Base-by-base conservation (phyloP, 2,329 filamentous ascomycete genomes). In the Fusarium domesticum region DNA sequence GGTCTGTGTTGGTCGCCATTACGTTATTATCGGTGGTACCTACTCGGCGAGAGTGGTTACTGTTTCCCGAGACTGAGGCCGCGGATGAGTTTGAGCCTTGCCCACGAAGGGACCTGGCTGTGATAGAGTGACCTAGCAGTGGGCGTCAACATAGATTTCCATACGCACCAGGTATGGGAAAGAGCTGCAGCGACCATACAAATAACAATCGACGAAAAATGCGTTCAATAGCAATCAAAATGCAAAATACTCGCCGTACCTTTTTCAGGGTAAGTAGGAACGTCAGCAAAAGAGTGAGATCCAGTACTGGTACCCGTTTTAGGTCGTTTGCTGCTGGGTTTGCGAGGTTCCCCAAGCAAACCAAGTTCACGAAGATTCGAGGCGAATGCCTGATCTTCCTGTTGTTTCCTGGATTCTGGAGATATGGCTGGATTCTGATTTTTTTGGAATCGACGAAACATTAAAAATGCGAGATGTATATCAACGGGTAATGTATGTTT, bases 1-100 rank as follows among this genome's bases (percentile, higher is more conserved):
- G 79, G 62, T 96, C 89, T 40, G 85, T 60, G 35, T 66, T 68
- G 49, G 66, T 70, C 25, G 70, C 61, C 70, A 72, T 72, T 56
- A 69, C 63, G 64, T 70, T 70, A 55, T 71, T 69, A 47, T 70
- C 62, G 50, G 69, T 58, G 43, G 60, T 60, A 15, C 66, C 65
- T 34, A 70, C 60, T 59, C 67, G 62, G 36, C 65, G 64, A 11
- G 64, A 64, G 32, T 50, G 45, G 44, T 56, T 58, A 49, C 63
- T 68, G 16, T 54, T 43, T 28, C 55, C 56, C 19, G 68, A 69
- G 48, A 63, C 54, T 35, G 68, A 70, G 49, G 56, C 57, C 35
- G 60, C 50, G 12, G 65, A 66, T 25, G 65, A 64, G 42, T 53
- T 57, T 35, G 65, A 65, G 16, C 59, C 58, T 42, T 61, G 63